A percentile compares a stretch with the other conserved stretches of the same genome.
These are phyloP conservation scores for Ascochyta pisi DNA, from an alignment of 2,329 filamentous ascomycete species.

Conservation along the genomic window DNA sequence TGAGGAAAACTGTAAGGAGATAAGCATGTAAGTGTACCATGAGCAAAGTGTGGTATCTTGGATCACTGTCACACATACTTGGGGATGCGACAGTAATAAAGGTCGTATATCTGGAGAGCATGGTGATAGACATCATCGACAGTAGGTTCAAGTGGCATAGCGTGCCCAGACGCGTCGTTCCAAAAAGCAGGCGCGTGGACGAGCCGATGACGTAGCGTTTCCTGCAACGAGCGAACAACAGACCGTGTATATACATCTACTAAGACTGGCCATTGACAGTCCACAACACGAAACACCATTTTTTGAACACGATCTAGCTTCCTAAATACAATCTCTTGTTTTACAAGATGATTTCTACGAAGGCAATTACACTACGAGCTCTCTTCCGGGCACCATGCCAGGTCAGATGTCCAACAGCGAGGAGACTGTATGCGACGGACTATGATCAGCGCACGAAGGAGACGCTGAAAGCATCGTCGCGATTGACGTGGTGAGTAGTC, in stretches of 20 bases:
- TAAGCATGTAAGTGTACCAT: too few species aligned
- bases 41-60: too few species aligned
- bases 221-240: constrained; percentile 17
- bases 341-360: constrained; percentile 17
- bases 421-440: constrained; percentile 27
- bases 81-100: too few species aligned
- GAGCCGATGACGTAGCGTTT: constrained; percentile 21
- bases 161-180: too few species aligned
- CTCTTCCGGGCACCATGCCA: constrained; percentile 13
- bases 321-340: not conserved
- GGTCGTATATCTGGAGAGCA: too few species aligned
- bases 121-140: too few species aligned
- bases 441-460: constrained; percentile 29
- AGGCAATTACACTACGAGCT: constrained; percentile 17
- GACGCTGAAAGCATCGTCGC: constrained; percentile 25
- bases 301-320: not conserved
- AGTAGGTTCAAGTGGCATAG: too few species aligned
- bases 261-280: not conserved
- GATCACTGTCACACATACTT: too few species aligned
- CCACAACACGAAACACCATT: not conserved
- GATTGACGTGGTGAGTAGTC: constrained; percentile 26
- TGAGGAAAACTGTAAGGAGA: too few species aligned
- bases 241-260: constrained; percentile 7
- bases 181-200: too few species aligned
- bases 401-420: constrained; percentile 15